Evolutionary conservation across 768 basidiomycete genomes (phyloP).

Genomic region (Suillus occidentalis): DNA sequence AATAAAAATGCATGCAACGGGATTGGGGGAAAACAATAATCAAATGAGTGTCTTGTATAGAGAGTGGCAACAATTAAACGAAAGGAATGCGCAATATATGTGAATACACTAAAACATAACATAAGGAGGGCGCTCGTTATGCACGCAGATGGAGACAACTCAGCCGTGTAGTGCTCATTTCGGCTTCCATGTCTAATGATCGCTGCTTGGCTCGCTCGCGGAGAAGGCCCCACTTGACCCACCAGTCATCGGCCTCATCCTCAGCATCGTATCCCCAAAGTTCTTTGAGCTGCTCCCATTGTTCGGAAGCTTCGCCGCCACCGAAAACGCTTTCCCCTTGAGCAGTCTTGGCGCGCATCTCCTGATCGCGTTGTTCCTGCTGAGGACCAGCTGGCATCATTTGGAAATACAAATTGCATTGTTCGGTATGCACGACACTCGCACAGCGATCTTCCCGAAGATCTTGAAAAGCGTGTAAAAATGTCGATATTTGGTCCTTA

Average conservation of each 20-base stretch:
- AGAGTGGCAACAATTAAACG: not conserved
- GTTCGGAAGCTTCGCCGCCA: conserved; percentile 17
- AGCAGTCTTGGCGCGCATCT: conserved; percentile 38
- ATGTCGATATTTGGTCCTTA: conserved; percentile 46
- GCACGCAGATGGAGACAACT: not conserved
- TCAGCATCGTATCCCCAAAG: conserved; percentile 52
- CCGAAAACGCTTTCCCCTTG: conserved; percentile 48
- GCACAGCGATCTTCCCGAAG: conserved; percentile 52
- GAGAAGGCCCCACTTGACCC: conserved; percentile 56
- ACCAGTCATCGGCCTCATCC: conserved; percentile 65
- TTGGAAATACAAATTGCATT: conserved; percentile 45
- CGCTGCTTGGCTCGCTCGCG: conserved; percentile 36
- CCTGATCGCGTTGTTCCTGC: conserved; percentile 45
- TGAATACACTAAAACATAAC: not conserved
- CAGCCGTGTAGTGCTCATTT: conserved; percentile 13
- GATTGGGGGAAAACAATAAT: not conserved
- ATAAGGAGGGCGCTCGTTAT: not conserved
- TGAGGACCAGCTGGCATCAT: conserved; percentile 43
- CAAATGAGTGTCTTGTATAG: not conserved
- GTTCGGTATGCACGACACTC: conserved; percentile 46
- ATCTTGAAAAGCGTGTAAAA: conserved; percentile 59
- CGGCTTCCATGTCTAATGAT: conserved; percentile 17
- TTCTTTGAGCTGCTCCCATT: conserved; percentile 55
- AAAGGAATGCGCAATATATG: conserved; percentile 2
- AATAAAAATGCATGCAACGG: not conserved